Evolutionary conservation across 2,329 filamentous ascomycete species (phyloP).

Genomic region (Fusarium humuli): DNA sequence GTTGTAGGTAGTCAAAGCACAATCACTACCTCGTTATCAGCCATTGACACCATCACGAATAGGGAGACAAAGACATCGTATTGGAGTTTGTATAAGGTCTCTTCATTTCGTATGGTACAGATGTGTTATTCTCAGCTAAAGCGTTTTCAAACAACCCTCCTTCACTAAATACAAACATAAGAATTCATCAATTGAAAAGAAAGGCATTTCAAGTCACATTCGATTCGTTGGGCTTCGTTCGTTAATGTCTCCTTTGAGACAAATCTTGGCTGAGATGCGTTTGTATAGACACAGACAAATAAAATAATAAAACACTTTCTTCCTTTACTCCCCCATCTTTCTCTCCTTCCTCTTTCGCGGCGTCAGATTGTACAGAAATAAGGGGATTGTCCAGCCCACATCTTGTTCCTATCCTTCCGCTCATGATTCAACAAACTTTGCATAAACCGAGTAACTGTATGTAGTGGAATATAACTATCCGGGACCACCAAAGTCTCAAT

Average conservation of each 20-base stretch:
- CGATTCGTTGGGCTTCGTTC: slow-evolving; percentile 39
- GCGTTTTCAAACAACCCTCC: slow-evolving; percentile 4
- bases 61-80: neutral
- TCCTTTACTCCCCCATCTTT: neutral
- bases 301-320: slow-evolving; percentile 34
- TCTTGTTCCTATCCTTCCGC: slow-evolving; percentile 27
- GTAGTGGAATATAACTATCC: slow-evolving; percentile 44
- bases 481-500: slow-evolving; percentile 43
- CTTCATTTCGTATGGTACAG: slow-evolving; percentile 7
- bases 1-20: neutral
- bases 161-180: slow-evolving; percentile 19
- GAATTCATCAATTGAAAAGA: slow-evolving; percentile 13
- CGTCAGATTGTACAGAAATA: slow-evolving; percentile 23
- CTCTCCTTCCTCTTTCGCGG: slow-evolving; percentile 22
- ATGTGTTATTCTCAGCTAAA: neutral
- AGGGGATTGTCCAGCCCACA: slow-evolving; percentile 37
- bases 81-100: slow-evolving; percentile 22
- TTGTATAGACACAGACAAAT: slow-evolving; percentile 44
- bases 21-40: neutral
- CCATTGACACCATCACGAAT: neutral
- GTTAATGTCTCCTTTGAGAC: slow-evolving; percentile 43
- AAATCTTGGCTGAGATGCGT: slow-evolving; percentile 44
- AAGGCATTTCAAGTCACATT: slow-evolving; percentile 20
- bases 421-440: slow-evolving; percentile 40
- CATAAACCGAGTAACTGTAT: slow-evolving; percentile 41